Evolutionary conservation across 345 rosid species (phyloP).

Genomic region (Fremontodendron californicum): DNA sequence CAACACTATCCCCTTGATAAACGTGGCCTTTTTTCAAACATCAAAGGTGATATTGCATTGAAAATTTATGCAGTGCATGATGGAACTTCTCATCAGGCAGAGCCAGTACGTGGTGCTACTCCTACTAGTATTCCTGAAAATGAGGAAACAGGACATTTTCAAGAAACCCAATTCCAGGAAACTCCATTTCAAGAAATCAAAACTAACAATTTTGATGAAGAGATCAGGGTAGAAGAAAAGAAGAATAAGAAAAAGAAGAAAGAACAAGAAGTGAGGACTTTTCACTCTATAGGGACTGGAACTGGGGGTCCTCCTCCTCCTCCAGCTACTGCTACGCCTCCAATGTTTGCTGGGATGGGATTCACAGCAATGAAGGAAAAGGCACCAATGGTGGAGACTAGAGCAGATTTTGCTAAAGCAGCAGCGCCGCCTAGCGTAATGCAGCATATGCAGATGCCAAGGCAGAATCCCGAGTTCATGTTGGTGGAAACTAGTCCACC

Average conservation of each 20-base stretch:
- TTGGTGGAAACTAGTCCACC: conserved; percentile 85
- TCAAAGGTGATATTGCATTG: conserved; percentile 71
- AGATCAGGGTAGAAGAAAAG: conserved; percentile 24
- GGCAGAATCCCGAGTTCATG: conserved; percentile 57
- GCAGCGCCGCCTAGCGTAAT: conserved; percentile 41
- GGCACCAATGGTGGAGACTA: conserved; percentile 32
- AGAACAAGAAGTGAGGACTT: conserved; percentile 53
- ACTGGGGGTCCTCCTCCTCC: conserved; percentile 11
- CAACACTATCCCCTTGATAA: conserved; percentile 86
- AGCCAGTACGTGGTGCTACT: conserved; percentile 12
- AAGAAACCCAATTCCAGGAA: conserved; percentile 10
- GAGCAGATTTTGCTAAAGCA: conserved; percentile 53
- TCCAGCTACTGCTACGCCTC: conserved; percentile 28
- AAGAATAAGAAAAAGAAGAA: conserved; percentile 51
- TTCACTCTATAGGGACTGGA: conserved; percentile 65
- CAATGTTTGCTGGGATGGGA: conserved; percentile 7
- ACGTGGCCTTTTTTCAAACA: conserved; percentile 65
- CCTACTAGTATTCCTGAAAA: conserved; percentile 8
- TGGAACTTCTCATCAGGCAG: conserved; percentile 13
- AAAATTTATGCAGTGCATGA: conserved; percentile 36
- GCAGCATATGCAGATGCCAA: conserved; percentile 68
- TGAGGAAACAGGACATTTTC: conserved; percentile 1
- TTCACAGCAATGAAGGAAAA: conserved; percentile 14
- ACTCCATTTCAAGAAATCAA: conserved; percentile 32
- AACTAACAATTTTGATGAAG: conserved; percentile 24